Conservation (phyloP, 495 filamentous ascomycete species). For the Lasiosphaeria miniovina region DNA sequence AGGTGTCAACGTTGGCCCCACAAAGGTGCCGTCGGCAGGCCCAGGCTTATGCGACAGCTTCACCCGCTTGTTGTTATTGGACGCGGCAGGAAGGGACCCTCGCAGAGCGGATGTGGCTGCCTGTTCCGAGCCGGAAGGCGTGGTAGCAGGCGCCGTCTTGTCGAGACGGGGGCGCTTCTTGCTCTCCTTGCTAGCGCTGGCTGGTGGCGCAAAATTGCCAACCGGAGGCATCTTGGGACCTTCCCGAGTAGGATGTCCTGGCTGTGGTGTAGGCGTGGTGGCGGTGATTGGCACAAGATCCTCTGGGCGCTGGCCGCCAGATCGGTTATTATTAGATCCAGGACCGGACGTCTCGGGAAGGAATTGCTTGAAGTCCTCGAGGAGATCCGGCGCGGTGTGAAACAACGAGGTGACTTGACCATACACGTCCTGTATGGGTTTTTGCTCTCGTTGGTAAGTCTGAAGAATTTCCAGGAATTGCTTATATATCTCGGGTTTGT, state of each 20-base stretch:
- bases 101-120: constrained; percentile 35
- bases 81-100: constrained; percentile 25
- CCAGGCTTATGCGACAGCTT: constrained; percentile 60
- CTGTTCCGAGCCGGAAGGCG: constrained; percentile 28
- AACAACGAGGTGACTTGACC: constrained; percentile 95
- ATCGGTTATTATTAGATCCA: constrained; percentile 57
- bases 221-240: constrained; percentile 81
- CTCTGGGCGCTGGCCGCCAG: constrained; percentile 49
- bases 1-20: constrained; percentile 84
- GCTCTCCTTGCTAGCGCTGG: constrained; percentile 71
- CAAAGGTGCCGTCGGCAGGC: constrained; percentile 57
- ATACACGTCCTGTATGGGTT: constrained; percentile 98
- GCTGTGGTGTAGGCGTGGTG: constrained; percentile 51
- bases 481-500: constrained; percentile 97
- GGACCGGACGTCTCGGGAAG: constrained; percentile 91
- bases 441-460: constrained; percentile 97
- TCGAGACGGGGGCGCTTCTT: constrained; percentile 64
- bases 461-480: constrained; percentile 98
- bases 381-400: constrained; percentile 86
- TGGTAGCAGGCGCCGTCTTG: constrained; percentile 33
- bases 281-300: constrained; percentile 60
- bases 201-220: constrained; percentile 85
- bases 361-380: constrained; percentile 99
- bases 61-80: constrained; percentile 51
- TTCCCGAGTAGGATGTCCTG: constrained; percentile 41